Evolutionary conservation across 2,329 filamentous ascomycete genomes (phyloP), one percentile per base, ranked within the genome.

Genomic region (Colletotrichum spinosum): DNA sequence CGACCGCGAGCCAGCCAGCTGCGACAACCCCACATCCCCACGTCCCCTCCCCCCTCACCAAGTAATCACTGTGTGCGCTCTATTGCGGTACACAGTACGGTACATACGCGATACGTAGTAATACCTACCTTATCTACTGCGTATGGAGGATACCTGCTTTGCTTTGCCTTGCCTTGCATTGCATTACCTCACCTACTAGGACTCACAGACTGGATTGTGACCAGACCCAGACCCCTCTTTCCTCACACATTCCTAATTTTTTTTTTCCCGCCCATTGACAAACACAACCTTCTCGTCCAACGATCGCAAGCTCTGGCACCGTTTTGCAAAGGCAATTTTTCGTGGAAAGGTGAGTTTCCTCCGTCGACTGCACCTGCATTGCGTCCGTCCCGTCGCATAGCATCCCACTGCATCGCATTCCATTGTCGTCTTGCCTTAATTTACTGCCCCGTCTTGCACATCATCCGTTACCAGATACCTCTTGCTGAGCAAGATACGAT

Each of bases 341-440:
- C 54, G 54, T 60, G 55, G 65, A 60, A 61, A 67, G 44, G 64
- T 67, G 60, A 67, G 64, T 55, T 54, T 60, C 50, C 34, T 35
- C 11, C 17, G 38, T 60, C 38, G n/a, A 54, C 39, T 54, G 41
- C 55, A 52, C 44, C 42, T 59, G 48, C 60, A 48, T 54, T 25
- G 4, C 25, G 25, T 25, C 3, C 25, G 4, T 25, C 25, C 42
- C n/a, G 33, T 55, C n/a, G 55, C 55, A 34, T 38, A 37, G 49
- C 48, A 34, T 13, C 34, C 25, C 44, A 42, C 51, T 17, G 33
- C 33, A 42, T n/a, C 25, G 25, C 25, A 25, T 25, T 5, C 25
- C 25, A 25, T 25, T 25, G 25, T 25, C 4, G 25, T 25, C 25
- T 25, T 25, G 25, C 25, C 25, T 25, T 25, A 4, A 25, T 5